Conservation (phyloP, 495 filamentous ascomycete species). For the Penicillium arizonense region DNA sequence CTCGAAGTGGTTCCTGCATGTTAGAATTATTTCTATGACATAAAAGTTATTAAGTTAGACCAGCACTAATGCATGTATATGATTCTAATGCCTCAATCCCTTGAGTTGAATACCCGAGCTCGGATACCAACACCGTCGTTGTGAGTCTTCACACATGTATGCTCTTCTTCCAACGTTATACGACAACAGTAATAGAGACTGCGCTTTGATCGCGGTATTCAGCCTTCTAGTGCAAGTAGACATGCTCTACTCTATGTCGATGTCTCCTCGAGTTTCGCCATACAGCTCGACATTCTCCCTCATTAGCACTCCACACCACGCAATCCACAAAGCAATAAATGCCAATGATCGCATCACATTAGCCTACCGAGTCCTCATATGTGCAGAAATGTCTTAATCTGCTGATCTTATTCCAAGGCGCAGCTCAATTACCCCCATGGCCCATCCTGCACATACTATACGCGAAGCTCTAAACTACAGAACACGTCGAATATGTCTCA, state of each 20-base stretch:
- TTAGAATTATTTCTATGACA: not conserved
- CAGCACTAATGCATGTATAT: not conserved
- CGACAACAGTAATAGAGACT: not conserved
- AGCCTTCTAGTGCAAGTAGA: not conserved
- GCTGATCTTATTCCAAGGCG: not conserved
- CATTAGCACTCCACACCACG: not conserved
- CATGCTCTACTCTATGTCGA: not conserved
- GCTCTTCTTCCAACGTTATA: not conserved
- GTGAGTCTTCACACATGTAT: too few species aligned
- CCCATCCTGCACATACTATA: not conserved
- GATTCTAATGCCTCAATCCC: not conserved
- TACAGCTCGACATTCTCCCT: not conserved
- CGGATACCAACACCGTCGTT: not conserved
- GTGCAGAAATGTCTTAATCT: slow-evolving; percentile 1
- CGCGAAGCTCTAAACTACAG: not conserved
- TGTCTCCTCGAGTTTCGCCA: not conserved
- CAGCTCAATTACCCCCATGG: not conserved
- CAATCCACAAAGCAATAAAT: not conserved
- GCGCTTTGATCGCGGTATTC: not conserved
- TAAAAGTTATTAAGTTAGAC: not conserved
- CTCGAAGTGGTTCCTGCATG: slow-evolving; percentile 3
- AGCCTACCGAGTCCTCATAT: not conserved
- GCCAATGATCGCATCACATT: not conserved
- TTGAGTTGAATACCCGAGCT: not conserved
- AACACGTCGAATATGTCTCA: not conserved